Evolutionary conservation across 139 green algal genomes (phyloP), one percentile per base, ranked within the genome.

Genomic region (Chlamydomonas eustigma): DNA sequence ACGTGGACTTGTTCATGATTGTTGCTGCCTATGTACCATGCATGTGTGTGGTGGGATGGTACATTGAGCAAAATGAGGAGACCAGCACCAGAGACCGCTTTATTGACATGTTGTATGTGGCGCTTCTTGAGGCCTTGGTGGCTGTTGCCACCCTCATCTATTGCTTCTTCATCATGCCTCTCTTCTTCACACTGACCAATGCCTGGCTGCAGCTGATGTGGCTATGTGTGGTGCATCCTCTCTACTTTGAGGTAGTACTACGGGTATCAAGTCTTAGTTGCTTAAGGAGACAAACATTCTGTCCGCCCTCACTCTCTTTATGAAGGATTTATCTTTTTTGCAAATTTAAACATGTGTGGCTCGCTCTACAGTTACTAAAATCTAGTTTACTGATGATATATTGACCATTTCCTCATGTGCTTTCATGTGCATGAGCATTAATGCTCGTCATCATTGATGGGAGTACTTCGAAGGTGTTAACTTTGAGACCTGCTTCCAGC

Each of bases 211-310:
- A 74, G 37, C 18, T 74, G 68, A 4, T 63, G 68, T 74, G 68
- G 68, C 34, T 74, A n/a, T 74, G 68, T 35, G 22, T 74, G 12
- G n/a, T 74, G 37, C 68, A 74, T n/a, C 68, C 68, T 24, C 68
- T 74, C 35, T 74, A 74, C 35, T 74, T 74, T n/a, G 68, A 74
- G 68, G 12, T 74, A 58, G 44, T 12, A 58, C 44, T n/a, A n/a
- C n/a, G n/a, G n/a, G n/a, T n/a, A n/a, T n/a, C n/a, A n/a, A n/a
- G n/a, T n/a, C n/a, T n/a, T n/a, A n/a, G n/a, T n/a, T n/a, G n/a
- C n/a, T n/a, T n/a, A n/a, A n/a, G n/a, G n/a, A n/a, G n/a, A n/a
- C n/a, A n/a, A n/a, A n/a, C n/a, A n/a, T n/a, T n/a, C n/a, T n/a
- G n/a, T n/a, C n/a, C n/a, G n/a, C n/a, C n/a, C n/a, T n/a, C n/a